Evolutionary conservation across 805 yeast species (phyloP).

Genomic region (Saccharomycopsis fermentans): DNA sequence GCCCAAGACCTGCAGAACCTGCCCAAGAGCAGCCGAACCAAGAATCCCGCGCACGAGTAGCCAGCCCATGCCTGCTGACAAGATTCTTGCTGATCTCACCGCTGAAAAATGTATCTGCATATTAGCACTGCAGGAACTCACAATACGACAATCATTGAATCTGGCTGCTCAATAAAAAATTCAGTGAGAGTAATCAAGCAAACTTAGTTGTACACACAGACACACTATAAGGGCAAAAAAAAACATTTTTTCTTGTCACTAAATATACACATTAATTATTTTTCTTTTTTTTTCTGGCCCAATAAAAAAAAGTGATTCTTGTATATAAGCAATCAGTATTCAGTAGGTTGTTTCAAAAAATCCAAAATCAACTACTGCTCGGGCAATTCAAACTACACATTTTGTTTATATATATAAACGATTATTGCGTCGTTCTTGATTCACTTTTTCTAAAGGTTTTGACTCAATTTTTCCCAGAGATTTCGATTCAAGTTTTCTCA

Average conservation of each 20-base stretch:
- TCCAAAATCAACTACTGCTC: no score
- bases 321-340: not conserved
- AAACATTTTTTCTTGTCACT: not conserved
- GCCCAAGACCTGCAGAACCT: no score
- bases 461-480: no score
- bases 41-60: no score
- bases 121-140: not conserved
- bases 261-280: not conserved
- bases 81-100: no score
- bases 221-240: not conserved
- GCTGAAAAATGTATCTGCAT: not conserved
- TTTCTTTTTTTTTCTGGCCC: not conserved
- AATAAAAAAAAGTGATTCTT: not conserved
- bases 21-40: no score
- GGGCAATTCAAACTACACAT: not conserved
- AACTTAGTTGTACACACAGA: not conserved
- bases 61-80: no score
- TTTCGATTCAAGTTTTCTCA: no score
- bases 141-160: not conserved
- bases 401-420: not conserved
- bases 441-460: no score
- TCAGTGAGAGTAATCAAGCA: not conserved
- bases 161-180: not conserved
- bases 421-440: no score
- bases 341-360: not conserved